Conservation (phyloP, 768 basidiomycete genomes). For the Lactifluus pinguis region DNA sequence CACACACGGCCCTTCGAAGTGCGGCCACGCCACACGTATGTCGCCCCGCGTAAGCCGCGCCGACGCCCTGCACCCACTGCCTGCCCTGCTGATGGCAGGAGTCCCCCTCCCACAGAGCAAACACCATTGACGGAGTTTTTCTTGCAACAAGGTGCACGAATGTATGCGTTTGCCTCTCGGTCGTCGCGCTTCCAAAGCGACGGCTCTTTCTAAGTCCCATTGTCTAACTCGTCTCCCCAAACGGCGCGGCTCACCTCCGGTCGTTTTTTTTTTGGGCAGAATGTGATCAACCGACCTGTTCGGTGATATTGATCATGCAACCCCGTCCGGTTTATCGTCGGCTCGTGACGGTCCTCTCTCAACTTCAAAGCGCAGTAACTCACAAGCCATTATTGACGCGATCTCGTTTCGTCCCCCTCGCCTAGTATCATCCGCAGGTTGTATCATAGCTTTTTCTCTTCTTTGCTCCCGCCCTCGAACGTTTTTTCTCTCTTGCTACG, state of each 20-base stretch:
- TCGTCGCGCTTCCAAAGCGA: constrained; percentile 16
- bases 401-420: not conserved
- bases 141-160: constrained; percentile 46
- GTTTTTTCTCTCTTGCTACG: constrained; percentile 2
- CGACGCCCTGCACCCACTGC: constrained; percentile 6
- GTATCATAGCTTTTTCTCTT: constrained; percentile 3
- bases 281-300: constrained; percentile 4
- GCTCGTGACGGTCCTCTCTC: not conserved
- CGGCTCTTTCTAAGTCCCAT: constrained; percentile 19
- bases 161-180: constrained; percentile 41
- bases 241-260: constrained; percentile 9
- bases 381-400: not conserved
- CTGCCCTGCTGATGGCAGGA: constrained; percentile 13
- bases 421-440: constrained; percentile 2
- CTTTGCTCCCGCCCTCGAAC: not conserved
- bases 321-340: not conserved
- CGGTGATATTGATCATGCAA: not conserved
- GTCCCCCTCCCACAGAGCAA: constrained; percentile 27
- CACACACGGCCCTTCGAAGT: constrained; percentile 74
- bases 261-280: constrained; percentile 8
- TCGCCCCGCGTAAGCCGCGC: constrained; percentile 59
- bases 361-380: not conserved
- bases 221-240: not conserved
- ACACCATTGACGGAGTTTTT: constrained; percentile 52
- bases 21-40: constrained; percentile 60